Evolutionary conservation across 352 stramenopile species (phyloP).

Genomic region (Globisporangium barbulae): DNA sequence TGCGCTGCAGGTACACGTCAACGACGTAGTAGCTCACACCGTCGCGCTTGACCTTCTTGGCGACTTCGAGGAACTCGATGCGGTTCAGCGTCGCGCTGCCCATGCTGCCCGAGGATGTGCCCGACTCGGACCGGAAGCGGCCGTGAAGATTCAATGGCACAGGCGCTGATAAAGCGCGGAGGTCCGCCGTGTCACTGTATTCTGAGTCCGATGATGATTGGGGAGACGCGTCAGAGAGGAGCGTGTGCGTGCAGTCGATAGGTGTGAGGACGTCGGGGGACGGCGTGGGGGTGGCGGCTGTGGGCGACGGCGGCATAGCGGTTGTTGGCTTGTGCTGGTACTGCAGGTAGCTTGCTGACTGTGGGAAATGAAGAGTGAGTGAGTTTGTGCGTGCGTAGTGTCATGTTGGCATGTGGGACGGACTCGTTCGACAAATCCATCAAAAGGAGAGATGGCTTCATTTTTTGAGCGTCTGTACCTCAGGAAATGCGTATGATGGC

Average conservation of each 20-base stretch:
- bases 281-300: background rate
- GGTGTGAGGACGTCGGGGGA: background rate
- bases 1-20: slow-evolving; percentile 16
- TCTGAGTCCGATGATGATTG: background rate
- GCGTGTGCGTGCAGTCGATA: slow-evolving; percentile 1
- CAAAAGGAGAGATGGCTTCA: no score
- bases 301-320: background rate
- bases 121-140: background rate
- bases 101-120: background rate
- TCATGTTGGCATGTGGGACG: no score
- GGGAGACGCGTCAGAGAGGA: background rate
- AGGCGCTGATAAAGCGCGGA: background rate
- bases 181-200: background rate
- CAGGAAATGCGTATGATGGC: no score
- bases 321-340: background rate
- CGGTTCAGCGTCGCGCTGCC: slow-evolving; percentile 3
- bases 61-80: slow-evolving; percentile 18
- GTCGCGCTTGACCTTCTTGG: slow-evolving; percentile 18
- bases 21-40: slow-evolving; percentile 17
- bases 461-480: no score
- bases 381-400: background rate
- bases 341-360: background rate
- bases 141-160: background rate
- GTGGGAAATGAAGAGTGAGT: background rate
- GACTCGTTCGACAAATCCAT: no score